A percentile compares a stretch with the other conserved stretches of the same genome.
Evolutionary conservation across 305 asterid species (phyloP).

Genomic region (Caryopteris hybrid): DNA sequence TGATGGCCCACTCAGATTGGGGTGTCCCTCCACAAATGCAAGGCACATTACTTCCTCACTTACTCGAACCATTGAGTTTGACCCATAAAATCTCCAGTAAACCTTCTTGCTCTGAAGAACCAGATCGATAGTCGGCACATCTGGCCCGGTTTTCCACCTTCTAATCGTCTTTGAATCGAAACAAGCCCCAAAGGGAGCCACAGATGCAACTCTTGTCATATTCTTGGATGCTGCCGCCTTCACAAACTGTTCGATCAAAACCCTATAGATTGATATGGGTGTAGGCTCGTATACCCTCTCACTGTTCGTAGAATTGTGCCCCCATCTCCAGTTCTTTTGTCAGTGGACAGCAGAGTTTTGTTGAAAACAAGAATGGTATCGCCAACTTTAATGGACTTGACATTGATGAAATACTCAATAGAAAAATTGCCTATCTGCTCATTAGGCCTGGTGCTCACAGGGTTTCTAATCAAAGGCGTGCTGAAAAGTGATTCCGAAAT

Average conservation of each 20-base stretch:
- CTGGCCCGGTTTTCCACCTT: conserved; percentile 22
- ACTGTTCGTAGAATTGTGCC: conserved; percentile 47
- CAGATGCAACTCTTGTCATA: conserved; percentile 34
- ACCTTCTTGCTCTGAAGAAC: conserved; percentile 22
- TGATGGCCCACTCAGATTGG: conserved; percentile 18
- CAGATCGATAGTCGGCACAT: conserved; percentile 38
- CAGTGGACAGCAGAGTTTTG: conserved; percentile 33
- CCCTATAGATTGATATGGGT: conserved; percentile 24
- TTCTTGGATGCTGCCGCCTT: conserved; percentile 28
- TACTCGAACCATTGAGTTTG: conserved; percentile 37
- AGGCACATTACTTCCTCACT: conserved; percentile 32
- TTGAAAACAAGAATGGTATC: conserved; percentile 24
- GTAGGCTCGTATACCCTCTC: conserved; percentile 34
- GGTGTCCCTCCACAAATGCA: conserved; percentile 40
- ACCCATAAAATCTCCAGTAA: conserved; percentile 39
- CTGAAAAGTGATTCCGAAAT: conserved; percentile 21
- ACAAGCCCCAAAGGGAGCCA: conserved; percentile 46
- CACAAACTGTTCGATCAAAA: conserved; percentile 34
- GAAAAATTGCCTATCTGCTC: conserved; percentile 33
- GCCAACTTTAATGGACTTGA: conserved; percentile 36
- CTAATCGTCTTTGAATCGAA: conserved; percentile 30
- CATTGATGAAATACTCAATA: conserved; percentile 31
- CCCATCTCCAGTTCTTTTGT: conserved; percentile 38
- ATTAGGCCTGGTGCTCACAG: conserved; percentile 23
- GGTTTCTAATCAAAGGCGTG: conserved; percentile 35